A percentile compares a stretch with the other conserved stretches of the same genome.
Evolutionary conservation across 352 stramenopile genomes (phyloP).

Genomic region (Globisporangium takayamanum): DNA sequence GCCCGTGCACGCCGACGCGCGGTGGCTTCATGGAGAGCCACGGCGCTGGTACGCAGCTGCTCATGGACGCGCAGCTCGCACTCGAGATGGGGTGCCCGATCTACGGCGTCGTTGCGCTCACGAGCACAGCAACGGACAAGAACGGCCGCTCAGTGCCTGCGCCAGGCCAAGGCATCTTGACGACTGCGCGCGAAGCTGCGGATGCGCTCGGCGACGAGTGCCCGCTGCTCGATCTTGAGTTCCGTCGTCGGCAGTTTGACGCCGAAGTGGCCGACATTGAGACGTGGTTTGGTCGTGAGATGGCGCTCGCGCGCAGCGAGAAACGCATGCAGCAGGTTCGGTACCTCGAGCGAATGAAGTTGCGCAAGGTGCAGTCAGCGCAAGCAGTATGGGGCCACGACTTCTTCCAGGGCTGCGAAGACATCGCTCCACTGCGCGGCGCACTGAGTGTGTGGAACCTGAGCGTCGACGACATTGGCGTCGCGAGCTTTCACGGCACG

Average conservation of each 20-base stretch:
- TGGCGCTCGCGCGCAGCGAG: conserved; percentile 20
- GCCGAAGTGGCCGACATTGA: conserved; percentile 66
- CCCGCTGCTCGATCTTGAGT: conserved; percentile 63
- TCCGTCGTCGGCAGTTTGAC: conserved; percentile 72
- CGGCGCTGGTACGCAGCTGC: conserved; percentile 78
- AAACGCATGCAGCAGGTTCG: conserved; percentile 25
- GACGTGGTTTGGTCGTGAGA: conserved; percentile 58
- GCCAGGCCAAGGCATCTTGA: conserved; percentile 83
- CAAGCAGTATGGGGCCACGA: conserved; percentile 61
- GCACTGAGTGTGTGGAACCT: conserved; percentile 76
- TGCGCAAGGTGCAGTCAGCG: conserved; percentile 57
- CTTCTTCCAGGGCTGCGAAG: conserved; percentile 49
- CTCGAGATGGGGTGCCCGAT: conserved; percentile 86
- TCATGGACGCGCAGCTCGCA: conserved; percentile 85
- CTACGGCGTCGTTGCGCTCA: conserved; percentile 77
- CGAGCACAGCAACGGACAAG: conserved; percentile 87
- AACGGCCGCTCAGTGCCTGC: conserved; percentile 78
- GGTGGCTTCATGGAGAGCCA: conserved; percentile 89
- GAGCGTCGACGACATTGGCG: conserved; percentile 73
- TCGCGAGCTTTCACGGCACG: conserved; percentile 81
- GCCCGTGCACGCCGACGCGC: conserved; percentile 69
- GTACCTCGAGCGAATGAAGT: conserved; percentile 61
- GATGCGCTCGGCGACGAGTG: conserved; percentile 17
- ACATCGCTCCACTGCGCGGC: conserved; percentile 74
- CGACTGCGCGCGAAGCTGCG: conserved; percentile 58